These are phyloP conservation scores for Venturia effusa DNA, from an alignment of 2,329 filamentous ascomycete genomes.

Conservation along the genomic window DNA sequence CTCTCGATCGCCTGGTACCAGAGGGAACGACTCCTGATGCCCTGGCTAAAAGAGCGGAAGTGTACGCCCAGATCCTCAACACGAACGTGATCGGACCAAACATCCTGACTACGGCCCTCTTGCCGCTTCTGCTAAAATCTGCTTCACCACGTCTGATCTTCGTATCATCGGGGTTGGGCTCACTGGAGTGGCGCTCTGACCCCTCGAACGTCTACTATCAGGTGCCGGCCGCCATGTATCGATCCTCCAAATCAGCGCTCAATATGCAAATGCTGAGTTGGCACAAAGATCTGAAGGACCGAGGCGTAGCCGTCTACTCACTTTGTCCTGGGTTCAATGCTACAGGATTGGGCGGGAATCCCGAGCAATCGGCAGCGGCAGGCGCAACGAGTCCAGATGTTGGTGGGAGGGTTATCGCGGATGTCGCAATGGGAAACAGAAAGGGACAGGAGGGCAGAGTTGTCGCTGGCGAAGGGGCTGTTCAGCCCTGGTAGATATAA, in stretches of 20 bases:
- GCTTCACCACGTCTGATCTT: slow-evolving; percentile 19
- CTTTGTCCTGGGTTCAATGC: slow-evolving; percentile 9
- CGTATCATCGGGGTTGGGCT: slow-evolving; percentile 19
- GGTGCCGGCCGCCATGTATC: not conserved
- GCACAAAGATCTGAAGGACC: slow-evolving; percentile 1
- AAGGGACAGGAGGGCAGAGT: not conserved
- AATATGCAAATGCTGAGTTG: slow-evolving; percentile 9
- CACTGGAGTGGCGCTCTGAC: slow-evolving; percentile 12
- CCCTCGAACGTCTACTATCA: not conserved
- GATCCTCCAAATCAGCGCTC: slow-evolving; percentile 6
- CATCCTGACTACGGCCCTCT: slow-evolving; percentile 19
- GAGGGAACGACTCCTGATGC: not conserved
- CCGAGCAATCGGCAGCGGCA: not conserved
- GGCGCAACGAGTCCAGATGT: not conserved
- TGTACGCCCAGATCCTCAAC: slow-evolving; percentile 12
- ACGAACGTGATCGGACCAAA: slow-evolving; percentile 23
- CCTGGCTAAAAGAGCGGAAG: not conserved
- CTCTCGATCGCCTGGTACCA: slow-evolving; percentile 10
- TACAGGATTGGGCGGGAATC: not conserved
- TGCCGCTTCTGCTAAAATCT: slow-evolving; percentile 19
- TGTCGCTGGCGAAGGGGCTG: not conserved
- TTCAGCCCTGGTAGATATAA: not conserved
- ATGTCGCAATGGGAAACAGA: not conserved
- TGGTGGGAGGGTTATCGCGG: not conserved
- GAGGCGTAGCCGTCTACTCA: not conserved